A percentile compares a stretch with the other conserved stretches of the same genome.
Conservation (phyloP, 2,329 filamentous ascomycete species). For the Fusarium annulatum region DNA sequence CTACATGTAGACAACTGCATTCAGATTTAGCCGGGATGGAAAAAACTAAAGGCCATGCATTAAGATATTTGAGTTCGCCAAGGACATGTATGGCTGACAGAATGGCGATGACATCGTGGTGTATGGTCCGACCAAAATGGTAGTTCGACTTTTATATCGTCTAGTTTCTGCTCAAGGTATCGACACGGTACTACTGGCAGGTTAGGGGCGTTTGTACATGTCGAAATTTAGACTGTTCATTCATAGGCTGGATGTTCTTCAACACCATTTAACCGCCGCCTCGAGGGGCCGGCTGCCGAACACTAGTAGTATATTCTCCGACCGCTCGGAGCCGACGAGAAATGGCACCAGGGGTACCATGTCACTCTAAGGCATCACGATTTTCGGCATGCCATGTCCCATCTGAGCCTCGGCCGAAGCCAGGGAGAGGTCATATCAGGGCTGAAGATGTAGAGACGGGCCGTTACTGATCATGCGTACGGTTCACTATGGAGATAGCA, state of each 20-base stretch:
- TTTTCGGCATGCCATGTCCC: background rate
- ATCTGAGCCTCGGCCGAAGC: background rate
- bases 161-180: background rate
- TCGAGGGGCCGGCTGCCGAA: conserved; percentile 2
- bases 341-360: conserved; percentile 5
- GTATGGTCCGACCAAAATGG: conserved; percentile 20
- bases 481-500: background rate
- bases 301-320: conserved; percentile 9
- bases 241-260: conserved; percentile 9
- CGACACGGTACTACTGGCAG: background rate
- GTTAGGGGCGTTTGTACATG: background rate
- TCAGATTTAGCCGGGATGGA: conserved; percentile 24
- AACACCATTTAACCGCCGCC: conserved; percentile 9
- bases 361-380: background rate
- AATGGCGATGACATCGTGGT: background rate
- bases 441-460: conserved; percentile 7
- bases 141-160: conserved; percentile 10
- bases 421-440: background rate
- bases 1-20: background rate
- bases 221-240: background rate
- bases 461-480: conserved; percentile 18
- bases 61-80: background rate
- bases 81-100: background rate
- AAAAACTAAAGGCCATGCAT: background rate
- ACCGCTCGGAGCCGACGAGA: conserved; percentile 13